Conservation (phyloP, 495 filamentous ascomycete genomes). For the Aspergillus saccharolyticus region DNA sequence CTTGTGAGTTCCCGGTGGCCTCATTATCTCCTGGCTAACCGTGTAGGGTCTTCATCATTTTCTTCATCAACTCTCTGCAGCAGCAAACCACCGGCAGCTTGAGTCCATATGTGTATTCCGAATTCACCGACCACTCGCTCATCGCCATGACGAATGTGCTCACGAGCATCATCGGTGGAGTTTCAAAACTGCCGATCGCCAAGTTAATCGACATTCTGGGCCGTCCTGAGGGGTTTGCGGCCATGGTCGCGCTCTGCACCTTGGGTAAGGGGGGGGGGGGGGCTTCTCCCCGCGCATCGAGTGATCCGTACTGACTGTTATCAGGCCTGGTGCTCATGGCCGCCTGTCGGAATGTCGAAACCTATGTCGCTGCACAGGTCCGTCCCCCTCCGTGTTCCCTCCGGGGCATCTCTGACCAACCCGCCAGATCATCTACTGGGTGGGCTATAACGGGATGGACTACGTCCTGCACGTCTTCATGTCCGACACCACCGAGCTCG, state of each 20-base stretch:
- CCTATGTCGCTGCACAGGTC: slow-evolving; percentile 38
- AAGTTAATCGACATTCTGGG: slow-evolving; percentile 61
- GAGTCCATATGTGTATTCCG: slow-evolving; percentile 13
- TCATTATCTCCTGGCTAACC: not conserved
- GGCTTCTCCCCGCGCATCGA: not conserved
- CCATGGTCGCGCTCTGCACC: not conserved
- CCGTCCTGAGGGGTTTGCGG: slow-evolving; percentile 14
- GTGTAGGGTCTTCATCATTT: slow-evolving; percentile 14
- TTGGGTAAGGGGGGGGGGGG: too few species aligned
- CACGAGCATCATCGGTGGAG: slow-evolving; percentile 27
- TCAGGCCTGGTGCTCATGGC: slow-evolving; percentile 44
- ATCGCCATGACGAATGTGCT: slow-evolving; percentile 17
- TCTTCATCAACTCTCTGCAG: slow-evolving; percentile 29
- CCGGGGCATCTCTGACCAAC: not conserved
- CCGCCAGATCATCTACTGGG: slow-evolving; percentile 43
- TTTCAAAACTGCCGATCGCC: slow-evolving; percentile 55
- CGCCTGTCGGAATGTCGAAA: slow-evolving; percentile 31
- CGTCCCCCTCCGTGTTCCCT: too few species aligned
- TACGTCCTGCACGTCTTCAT: slow-evolving; percentile 53
- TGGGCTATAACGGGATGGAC: slow-evolving; percentile 48
- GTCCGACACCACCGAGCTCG: slow-evolving; percentile 54
- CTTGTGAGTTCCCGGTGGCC: not conserved
- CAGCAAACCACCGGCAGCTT: slow-evolving; percentile 9
- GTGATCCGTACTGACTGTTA: not conserved
- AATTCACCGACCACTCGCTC: slow-evolving; percentile 20